phyloP scores from a whole-genome alignment of 116 monocot genomes.

The Posidonia oceanica region DNA sequence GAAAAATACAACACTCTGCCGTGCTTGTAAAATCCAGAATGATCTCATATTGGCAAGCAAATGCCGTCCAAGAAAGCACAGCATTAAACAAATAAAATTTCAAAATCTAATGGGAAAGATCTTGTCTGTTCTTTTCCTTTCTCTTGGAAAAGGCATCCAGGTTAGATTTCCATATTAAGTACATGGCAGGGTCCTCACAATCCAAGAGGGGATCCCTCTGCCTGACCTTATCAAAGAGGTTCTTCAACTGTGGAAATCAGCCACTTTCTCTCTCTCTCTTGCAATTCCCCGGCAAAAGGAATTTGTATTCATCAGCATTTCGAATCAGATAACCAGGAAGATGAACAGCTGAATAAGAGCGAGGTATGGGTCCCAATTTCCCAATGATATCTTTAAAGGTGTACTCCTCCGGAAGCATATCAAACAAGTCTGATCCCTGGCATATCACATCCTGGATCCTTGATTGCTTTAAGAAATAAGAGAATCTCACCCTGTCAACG shows the following conservation, averaged over 20 bases:
- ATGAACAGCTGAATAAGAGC: conserved; percentile 21
- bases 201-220: background rate
- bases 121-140: background rate
- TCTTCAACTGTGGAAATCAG: background rate
- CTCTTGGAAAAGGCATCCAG: background rate
- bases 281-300: conserved; percentile 23
- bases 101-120: background rate
- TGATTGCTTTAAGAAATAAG: conserved; percentile 14
- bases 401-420: conserved; percentile 31
- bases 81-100: too few species aligned
- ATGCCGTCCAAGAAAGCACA: background rate
- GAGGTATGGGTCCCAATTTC: conserved; percentile 29
- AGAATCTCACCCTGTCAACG: conserved; percentile 22
- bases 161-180: background rate
- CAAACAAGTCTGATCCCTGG: conserved; percentile 18
- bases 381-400: conserved; percentile 19
- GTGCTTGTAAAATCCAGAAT: background rate
- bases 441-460: conserved; percentile 31
- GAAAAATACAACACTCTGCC: background rate
- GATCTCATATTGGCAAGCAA: background rate
- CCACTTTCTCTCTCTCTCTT: conserved; percentile 16
- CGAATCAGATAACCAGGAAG: conserved; percentile 18
- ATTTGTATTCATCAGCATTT: conserved; percentile 21
- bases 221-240: background rate
- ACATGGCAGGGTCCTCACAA: background rate